These are phyloP conservation scores for Epicoccum sorghinum DNA, from an alignment of 2,329 filamentous ascomycete genomes.

Conservation along the genomic window DNA sequence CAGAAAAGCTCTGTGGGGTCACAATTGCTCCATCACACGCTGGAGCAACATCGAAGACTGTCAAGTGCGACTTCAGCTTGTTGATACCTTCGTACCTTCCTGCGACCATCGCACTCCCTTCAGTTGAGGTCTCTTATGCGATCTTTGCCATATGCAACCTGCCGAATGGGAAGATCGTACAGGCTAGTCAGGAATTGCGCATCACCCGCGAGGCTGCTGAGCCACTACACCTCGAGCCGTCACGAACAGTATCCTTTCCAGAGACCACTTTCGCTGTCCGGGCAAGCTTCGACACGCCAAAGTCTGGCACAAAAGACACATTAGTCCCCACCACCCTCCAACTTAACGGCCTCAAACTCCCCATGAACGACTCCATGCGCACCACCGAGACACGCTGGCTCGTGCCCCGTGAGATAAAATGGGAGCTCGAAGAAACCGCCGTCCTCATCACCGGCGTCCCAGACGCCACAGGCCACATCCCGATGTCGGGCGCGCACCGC, in stretches of 20 bases:
- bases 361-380: constrained; percentile 6
- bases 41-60: neutral
- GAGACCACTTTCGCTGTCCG: constrained; percentile 10
- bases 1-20: constrained; percentile 8
- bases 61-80: constrained; percentile 6
- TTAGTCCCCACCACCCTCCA: constrained; percentile 7
- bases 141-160: constrained; percentile 6
- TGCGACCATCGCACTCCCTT: constrained; percentile 7
- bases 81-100: constrained; percentile 5
- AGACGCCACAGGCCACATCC: constrained; percentile 12
- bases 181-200: neutral
- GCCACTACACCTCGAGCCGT: constrained; percentile 1
- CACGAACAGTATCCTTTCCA: constrained; percentile 10
- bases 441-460: constrained; percentile 6
- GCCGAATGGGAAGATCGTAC: neutral
- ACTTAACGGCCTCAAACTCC: constrained; percentile 5
- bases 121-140: constrained; percentile 4
- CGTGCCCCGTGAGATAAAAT: constrained; percentile 8
- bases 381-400: constrained; percentile 14
- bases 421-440: constrained; percentile 9
- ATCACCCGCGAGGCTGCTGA: neutral
- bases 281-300: constrained; percentile 7
- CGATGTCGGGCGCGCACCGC: constrained; percentile 7
- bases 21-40: neutral
- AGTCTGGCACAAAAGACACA: neutral